Evolutionary conservation across 139 green algal genomes (phyloP).

Genomic region (Coelastrella sp.): DNA sequence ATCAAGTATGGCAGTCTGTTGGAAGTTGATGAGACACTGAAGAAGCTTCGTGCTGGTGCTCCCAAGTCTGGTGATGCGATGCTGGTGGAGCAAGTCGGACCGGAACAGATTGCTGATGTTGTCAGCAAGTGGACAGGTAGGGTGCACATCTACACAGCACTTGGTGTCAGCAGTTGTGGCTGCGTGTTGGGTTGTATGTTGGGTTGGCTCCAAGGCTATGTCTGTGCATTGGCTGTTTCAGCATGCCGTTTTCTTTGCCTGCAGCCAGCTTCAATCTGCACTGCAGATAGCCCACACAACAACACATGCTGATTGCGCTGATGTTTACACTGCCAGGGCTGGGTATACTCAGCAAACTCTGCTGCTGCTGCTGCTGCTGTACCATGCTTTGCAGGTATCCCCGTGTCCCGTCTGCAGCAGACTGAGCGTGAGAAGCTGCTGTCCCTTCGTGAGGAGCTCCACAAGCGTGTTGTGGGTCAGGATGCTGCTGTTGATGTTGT

Average conservation of each 20-base stretch:
- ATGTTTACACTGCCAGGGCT: too few relatives aligned
- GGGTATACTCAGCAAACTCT: too few relatives aligned
- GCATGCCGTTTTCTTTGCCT: too few relatives aligned
- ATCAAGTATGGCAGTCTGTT: constrained; percentile 83
- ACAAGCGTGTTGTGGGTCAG: constrained; percentile 91
- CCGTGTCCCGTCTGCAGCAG: constrained; percentile 69
- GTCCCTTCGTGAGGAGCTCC: constrained; percentile 88
- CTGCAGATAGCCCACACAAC: too few relatives aligned
- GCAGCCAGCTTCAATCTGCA: too few relatives aligned
- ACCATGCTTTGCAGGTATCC: constrained; percentile 51
- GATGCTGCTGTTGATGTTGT: constrained; percentile 93
- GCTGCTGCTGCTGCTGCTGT: background rate
- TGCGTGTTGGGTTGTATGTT: too few relatives aligned
- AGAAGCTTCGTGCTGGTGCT: constrained; percentile 53
- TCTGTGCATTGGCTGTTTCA: too few relatives aligned
- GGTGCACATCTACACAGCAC: background rate
- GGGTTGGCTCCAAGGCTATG: too few relatives aligned
- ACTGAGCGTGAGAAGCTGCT: constrained; percentile 94
- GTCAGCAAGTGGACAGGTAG: constrained; percentile 68
- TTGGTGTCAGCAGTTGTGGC: too few relatives aligned
- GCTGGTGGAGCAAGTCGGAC: constrained; percentile 88
- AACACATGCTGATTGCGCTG: too few relatives aligned
- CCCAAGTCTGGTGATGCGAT: constrained; percentile 69
- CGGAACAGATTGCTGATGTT: constrained; percentile 85
- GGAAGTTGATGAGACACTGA: constrained; percentile 85